phyloP scores from a whole-genome alignment of 371 early-diverging fungal species.

The Lichtheimia hyalospora region DNA sequence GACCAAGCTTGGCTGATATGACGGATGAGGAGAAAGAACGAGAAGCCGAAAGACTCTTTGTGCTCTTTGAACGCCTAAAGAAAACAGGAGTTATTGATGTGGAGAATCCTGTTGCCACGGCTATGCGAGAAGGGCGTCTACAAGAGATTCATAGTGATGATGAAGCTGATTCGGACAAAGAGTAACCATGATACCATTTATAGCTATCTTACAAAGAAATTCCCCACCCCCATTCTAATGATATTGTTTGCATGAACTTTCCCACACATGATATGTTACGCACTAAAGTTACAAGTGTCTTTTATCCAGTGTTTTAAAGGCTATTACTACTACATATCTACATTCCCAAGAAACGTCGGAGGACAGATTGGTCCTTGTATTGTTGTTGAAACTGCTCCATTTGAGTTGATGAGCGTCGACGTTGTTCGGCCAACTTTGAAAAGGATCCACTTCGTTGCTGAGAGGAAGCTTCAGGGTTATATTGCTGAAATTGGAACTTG shows the following conservation, averaged over 20 bases:
- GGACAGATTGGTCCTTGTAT: no score
- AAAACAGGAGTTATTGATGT: slow-evolving; percentile 86
- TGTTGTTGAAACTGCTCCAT: background rate
- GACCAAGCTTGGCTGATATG: slow-evolving; percentile 71
- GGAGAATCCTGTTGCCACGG: slow-evolving; percentile 64
- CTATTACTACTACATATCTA: no score
- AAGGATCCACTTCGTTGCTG: background rate
- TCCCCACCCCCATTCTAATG: no score
- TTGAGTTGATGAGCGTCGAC: background rate
- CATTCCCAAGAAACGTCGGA: no score
- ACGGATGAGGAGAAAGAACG: slow-evolving; percentile 95
- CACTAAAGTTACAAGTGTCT: no score
- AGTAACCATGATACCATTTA: no score
- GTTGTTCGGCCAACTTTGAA: background rate
- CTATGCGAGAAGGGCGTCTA: slow-evolving; percentile 41
- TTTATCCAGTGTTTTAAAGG: no score
- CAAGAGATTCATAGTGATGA: slow-evolving; percentile 22
- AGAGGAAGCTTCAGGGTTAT: no score
- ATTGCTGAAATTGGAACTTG: no score
- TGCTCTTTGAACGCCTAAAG: slow-evolving; percentile 90
- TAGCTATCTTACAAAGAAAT: no score
- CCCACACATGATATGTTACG: no score
- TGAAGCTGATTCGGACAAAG: background rate
- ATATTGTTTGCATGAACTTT: no score
- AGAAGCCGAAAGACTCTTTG: slow-evolving; percentile 91